Percentiles rank a stretch among this genome's conserved stretches.
Conservation (phyloP, 2,329 filamentous ascomycete genomes). For the Phaeoacremonium minimum region DNA sequence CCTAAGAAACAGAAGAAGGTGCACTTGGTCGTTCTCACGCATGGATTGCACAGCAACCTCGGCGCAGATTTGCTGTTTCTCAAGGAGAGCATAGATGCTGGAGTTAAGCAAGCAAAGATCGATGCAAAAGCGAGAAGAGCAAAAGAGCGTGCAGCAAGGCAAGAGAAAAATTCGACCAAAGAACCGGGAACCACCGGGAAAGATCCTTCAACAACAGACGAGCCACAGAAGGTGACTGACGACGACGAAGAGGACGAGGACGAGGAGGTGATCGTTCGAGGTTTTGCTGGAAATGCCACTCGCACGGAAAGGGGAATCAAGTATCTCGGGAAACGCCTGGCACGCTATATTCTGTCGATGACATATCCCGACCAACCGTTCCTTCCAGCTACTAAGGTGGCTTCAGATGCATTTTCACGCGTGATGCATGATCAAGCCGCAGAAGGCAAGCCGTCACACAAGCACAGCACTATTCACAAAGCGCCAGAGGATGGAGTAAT, state of each 20-base stretch:
- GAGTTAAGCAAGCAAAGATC: constrained; percentile 67
- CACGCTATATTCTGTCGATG: constrained; percentile 82
- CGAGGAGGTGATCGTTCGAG: constrained; percentile 83
- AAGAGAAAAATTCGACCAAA: constrained; percentile 9
- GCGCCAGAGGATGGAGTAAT: constrained; percentile 17
- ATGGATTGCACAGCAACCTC: constrained; percentile 92
- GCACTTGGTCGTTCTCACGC: constrained; percentile 87
- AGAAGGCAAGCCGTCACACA: constrained; percentile 29
- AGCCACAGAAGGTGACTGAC: constrained; percentile 16
- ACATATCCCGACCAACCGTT: constrained; percentile 94
- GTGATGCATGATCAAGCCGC: constrained; percentile 28
- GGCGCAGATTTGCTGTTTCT: constrained; percentile 95
- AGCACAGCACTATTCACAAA: constrained; percentile 48
- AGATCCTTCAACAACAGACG: constrained; percentile 12
- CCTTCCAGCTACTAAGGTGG: constrained; percentile 57
- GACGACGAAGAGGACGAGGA: constrained; percentile 42
- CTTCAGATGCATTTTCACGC: constrained; percentile 35
- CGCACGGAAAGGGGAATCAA: constrained; percentile 94
- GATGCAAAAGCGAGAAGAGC: constrained; percentile 61
- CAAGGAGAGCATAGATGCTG: constrained; percentile 93
- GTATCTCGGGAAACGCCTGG: constrained; percentile 90
- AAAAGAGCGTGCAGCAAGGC: constrained; percentile 34
- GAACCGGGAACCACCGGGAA: constrained; percentile 8
- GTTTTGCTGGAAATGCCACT: constrained; percentile 84
- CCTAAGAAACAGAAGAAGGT: constrained; percentile 66